Evolutionary conservation across 2,329 filamentous ascomycete species (phyloP), one percentile per base, ranked within the genome.

Genomic region (Incumbomyces delicatus): DNA sequence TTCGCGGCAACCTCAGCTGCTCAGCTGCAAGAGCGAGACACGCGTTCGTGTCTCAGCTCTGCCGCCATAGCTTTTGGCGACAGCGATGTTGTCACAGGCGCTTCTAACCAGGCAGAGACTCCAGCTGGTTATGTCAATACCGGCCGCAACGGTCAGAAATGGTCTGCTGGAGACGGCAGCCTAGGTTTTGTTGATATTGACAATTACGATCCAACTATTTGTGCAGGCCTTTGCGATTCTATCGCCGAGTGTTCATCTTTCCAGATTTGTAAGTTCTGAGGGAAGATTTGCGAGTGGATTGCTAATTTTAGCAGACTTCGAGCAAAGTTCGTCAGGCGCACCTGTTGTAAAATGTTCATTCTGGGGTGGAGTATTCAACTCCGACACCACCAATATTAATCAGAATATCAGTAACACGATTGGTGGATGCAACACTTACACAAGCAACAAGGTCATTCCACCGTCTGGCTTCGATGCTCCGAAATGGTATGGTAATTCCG

Each of bases 351-450:
- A 53, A 33, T 52, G 47, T 44, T 46, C 52, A 30, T 54, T 54
- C 42, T 54, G 50, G 46, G 47, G 49, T 41, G 52, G 52, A 12
- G 18, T 43, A 2, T 41, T 54, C 14, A 16, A 33, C 16, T 20
- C 40, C 14, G 33, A 40, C 13, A 20, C 16, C 22, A 40, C 31
- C 22, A 44, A 30, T 43, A 42, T 20, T 13, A 27, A 27, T 27
- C 22, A 27, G 4, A 27, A 27, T 27, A 35, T 46, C 12, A 54
- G 45, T 44, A 50, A 46, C 16, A 41, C 42, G 8, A 52, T 52
- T 33, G 52, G 47, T 20, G 47, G 47, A 33, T 49, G 46, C 39
- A 53, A 53, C 29, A 50, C 49, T 18, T 53, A 53, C 40, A 53
- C 51, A 6, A 51, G 41, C 38, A 27, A 22, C 41, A 44, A 44